Conservation (phyloP, 208 protist species). For the Crithidia mellificae region DNA sequence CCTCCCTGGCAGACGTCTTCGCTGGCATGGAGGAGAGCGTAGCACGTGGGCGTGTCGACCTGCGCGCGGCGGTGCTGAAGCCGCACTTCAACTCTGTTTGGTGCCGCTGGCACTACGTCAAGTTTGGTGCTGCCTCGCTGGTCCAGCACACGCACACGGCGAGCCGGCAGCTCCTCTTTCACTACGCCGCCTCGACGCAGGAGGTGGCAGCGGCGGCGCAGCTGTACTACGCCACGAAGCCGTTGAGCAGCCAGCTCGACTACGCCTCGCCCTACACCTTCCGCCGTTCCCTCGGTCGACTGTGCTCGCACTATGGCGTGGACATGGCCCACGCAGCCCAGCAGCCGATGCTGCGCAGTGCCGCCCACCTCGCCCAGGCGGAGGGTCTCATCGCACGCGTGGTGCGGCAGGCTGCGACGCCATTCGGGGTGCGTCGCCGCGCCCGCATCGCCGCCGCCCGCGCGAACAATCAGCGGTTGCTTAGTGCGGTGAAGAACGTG, state of each 20-base stretch:
- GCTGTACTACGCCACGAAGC: conserved; percentile 86
- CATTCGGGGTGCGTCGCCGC: conserved; percentile 66
- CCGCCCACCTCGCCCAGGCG: conserved; percentile 60
- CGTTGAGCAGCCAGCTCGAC: conserved; percentile 68
- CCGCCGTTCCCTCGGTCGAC: conserved; percentile 58
- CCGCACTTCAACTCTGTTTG: conserved; percentile 70
- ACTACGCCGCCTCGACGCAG: conserved; percentile 60
- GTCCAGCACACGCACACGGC: conserved; percentile 81
- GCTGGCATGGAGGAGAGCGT: conserved; percentile 55
- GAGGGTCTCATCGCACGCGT: conserved; percentile 56
- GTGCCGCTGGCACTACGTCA: conserved; percentile 81
- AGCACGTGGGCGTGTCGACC: conserved; percentile 54
- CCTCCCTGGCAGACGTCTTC: conserved; percentile 34
- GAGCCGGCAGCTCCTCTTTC: conserved; percentile 70
- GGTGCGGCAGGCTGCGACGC: conserved; percentile 33
- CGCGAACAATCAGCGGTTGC: conserved; percentile 38
- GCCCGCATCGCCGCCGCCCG: conserved; percentile 32
- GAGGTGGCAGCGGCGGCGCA: conserved; percentile 74
- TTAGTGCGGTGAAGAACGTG: conserved; percentile 46
- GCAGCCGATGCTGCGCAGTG: conserved; percentile 61
- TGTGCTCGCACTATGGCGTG: conserved; percentile 69
- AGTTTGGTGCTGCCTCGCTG: conserved; percentile 73
- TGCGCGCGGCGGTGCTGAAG: conserved; percentile 56
- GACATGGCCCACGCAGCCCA: conserved; percentile 68
- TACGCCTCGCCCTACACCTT: conserved; percentile 84